Base-by-base conservation (phyloP, 1,284 basidiomycete genomes). In the Puccinia polysora region DNA sequence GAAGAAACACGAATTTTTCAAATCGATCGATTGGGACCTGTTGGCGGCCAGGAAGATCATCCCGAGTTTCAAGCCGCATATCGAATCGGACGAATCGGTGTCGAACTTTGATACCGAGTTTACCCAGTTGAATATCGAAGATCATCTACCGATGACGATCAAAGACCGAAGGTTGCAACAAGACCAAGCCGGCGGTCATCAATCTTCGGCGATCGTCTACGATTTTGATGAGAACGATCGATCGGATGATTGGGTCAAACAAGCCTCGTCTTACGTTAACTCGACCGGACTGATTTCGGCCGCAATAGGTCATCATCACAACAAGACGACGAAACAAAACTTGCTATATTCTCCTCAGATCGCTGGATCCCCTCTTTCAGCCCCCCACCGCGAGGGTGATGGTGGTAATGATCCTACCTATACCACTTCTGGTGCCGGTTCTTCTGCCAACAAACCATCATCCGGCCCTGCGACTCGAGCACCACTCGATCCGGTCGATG, bases 101-200 rank as follows among this genome's bases (percentile, higher is more conserved):
- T 88, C 89, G 76, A 97, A 97, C 83, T 99, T 99, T 80, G 96
- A 99, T 80, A 90, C 92, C 49, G 94, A 97, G 81, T 99, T 99
- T 81, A 99, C 96, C 6, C 85, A 86, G 45, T 89, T 90, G 15
- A 88, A 93, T 79, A 82, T 96, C 74, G 83, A 85, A 34, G 86
- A 89, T 1, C 58, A 72, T 36, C 30, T 72, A 20, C 62, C 52
- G 53, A 83, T 86, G 3, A 68, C 53, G n/a, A 68, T 68, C 23
- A 68, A 58, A 40, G 58, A 53, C 8, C 7, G 45, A 5, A 8
- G 30, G 30, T n/a, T 1, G 30, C 7, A 28, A 25, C 23, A 58
- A 53, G 14, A 20, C 32, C 2, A 20, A 1, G 14, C 18, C n/a
- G 34, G 45, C 30, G 34, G 30, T 5, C 4, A 4, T 34, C 34